Evolutionary conservation across 2,329 filamentous ascomycete species (phyloP).

Genomic region (Biscogniauxia marginata): DNA sequence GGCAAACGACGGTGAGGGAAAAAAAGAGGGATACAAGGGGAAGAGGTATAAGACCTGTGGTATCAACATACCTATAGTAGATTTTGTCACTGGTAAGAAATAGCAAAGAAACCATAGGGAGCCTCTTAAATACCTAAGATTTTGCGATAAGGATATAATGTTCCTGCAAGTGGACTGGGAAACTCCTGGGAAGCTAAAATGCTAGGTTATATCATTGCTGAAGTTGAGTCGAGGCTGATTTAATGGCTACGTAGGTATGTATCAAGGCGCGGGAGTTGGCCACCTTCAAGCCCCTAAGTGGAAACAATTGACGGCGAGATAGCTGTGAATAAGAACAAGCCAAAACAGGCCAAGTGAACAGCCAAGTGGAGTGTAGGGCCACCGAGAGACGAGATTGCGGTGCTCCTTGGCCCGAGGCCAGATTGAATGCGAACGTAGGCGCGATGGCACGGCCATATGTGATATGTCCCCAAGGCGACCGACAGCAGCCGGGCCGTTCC

Average conservation of each 20-base stretch:
- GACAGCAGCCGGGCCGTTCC: conserved; percentile 35
- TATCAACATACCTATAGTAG: no score
- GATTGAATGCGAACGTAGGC: conserved; percentile 37
- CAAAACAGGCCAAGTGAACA: conserved; percentile 40
- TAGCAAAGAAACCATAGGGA: no score
- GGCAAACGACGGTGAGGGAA: not conserved
- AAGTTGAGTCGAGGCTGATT: no score
- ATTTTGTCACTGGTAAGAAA: no score
- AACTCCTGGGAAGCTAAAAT: no score
- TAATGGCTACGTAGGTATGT: no score
- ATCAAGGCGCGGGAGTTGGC: not conserved
- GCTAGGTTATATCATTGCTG: no score
- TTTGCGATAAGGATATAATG: no score
- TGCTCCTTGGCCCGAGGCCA: conserved; percentile 12
- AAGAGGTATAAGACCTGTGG: not conserved
- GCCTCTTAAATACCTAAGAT: no score
- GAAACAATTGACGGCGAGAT: not conserved
- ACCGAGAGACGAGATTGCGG: conserved; percentile 36
- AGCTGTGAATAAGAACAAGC: conserved; percentile 33
- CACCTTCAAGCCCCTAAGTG: not conserved
- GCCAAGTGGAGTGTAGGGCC: conserved; percentile 46
- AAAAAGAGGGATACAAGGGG: not conserved
- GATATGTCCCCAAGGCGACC: conserved; percentile 46
- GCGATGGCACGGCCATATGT: conserved; percentile 47
- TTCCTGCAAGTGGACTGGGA: no score